Conservation (phyloP, 1,139 yeast genomes). For the Kodamaea ohmeri region DNA sequence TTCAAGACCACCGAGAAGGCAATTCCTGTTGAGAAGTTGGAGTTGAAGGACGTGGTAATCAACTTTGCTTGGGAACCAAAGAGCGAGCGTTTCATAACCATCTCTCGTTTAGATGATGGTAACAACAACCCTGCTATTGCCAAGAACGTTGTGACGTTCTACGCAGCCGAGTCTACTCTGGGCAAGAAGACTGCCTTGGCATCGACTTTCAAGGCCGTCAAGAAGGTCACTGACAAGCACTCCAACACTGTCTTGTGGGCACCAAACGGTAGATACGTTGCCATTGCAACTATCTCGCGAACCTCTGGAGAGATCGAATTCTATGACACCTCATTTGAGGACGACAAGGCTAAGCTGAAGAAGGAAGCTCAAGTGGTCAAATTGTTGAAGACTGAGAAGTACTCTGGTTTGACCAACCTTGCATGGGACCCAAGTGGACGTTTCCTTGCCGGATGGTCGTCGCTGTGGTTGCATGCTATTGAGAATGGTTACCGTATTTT, state of each 20-base stretch:
- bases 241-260: constrained; percentile 83
- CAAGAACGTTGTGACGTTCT: constrained; percentile 73
- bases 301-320: constrained; percentile 73
- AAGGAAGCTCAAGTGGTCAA: constrained; percentile 58
- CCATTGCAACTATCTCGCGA: constrained; percentile 68
- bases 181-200: constrained; percentile 26
- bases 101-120: constrained; percentile 64
- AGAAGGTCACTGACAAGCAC: constrained; percentile 59
- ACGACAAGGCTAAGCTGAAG: constrained; percentile 33
- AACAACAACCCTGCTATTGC: constrained; percentile 67
- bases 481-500: constrained; percentile 90
- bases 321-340: constrained; percentile 74
- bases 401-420: constrained; percentile 77
- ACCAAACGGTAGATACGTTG: constrained; percentile 89
- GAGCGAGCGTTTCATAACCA: constrained; percentile 79
- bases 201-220: constrained; percentile 36
- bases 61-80: constrained; percentile 97
- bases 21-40: constrained; percentile 92
- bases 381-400: constrained; percentile 61
- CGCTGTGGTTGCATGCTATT: constrained; percentile 77
- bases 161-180: constrained; percentile 52
- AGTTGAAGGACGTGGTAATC: constrained; percentile 83
- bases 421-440: constrained; percentile 98
- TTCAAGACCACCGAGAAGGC: constrained; percentile 86
- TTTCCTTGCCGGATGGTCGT: constrained; percentile 83